These are phyloP conservation scores for Euphorbia neoarborescens DNA, from an alignment of 441 rosid species.

Conservation along the genomic window DNA sequence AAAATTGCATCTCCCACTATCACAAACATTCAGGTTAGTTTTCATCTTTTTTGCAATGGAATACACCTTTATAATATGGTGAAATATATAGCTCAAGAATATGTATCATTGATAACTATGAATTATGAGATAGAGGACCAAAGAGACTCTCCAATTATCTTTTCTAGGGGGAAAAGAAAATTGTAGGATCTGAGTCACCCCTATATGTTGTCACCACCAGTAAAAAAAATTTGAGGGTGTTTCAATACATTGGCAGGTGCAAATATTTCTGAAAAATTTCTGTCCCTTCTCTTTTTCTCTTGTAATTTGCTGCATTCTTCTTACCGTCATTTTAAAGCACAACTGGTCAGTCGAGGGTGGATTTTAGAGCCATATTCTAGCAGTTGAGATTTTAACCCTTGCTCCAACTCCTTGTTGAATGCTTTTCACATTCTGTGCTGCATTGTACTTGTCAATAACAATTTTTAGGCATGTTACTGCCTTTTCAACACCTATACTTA, in stretches of 20 bases:
- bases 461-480: not conserved
- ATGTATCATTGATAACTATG: not conserved
- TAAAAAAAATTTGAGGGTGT: not conserved
- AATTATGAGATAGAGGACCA: not conserved
- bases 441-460: not conserved
- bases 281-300: not conserved
- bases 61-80: not conserved
- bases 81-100: not conserved
- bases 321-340: not conserved
- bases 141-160: not conserved
- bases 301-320: not conserved
- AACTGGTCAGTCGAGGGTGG: not conserved
- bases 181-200: not conserved
- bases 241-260: not conserved
- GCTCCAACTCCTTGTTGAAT: not conserved
- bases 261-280: not conserved
- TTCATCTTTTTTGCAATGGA: conserved; percentile 4
- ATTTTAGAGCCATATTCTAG: not conserved
- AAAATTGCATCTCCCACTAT: conserved; percentile 69
- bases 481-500: not conserved
- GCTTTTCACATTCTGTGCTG: not conserved
- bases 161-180: not conserved
- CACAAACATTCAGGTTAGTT: conserved; percentile 78
- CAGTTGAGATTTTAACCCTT: not conserved
- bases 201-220: not conserved